A percentile compares a stretch with the other conserved stretches of the same genome.
These are phyloP conservation scores for Hebeloma cylindrosporum DNA, from an alignment of 768 basidiomycete species.

Conservation along the genomic window DNA sequence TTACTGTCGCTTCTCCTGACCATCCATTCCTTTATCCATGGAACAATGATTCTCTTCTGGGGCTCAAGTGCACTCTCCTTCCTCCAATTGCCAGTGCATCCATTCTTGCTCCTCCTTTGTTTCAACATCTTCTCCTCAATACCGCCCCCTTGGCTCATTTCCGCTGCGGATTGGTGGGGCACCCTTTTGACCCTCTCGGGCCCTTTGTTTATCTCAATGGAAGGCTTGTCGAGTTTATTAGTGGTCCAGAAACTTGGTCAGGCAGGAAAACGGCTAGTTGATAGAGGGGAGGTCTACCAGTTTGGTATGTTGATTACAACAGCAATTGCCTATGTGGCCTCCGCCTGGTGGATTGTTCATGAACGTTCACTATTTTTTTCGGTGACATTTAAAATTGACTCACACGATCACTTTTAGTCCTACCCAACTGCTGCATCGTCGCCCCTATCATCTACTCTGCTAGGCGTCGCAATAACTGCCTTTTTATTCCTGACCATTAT, in stretches of 20 bases:
- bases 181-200: slow-evolving; percentile 66
- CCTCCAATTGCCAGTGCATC: slow-evolving; percentile 83
- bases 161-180: slow-evolving; percentile 71
- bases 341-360: slow-evolving; percentile 84
- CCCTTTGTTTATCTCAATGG: slow-evolving; percentile 78
- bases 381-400: slow-evolving; percentile 2
- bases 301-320: slow-evolving; percentile 74
- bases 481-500: slow-evolving; percentile 91
- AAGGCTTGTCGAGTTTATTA: slow-evolving; percentile 80
- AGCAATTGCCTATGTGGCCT: slow-evolving; percentile 76
- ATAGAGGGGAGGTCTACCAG: slow-evolving; percentile 71
- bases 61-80: slow-evolving; percentile 71
- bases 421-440: slow-evolving; percentile 83
- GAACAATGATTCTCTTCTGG: slow-evolving; percentile 72
- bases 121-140: slow-evolving; percentile 81
- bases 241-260: slow-evolving; percentile 82
- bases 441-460: slow-evolving; percentile 83
- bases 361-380: slow-evolving; percentile 43
- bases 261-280: slow-evolving; percentile 68
- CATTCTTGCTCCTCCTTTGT: slow-evolving; percentile 81
- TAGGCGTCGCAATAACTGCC: slow-evolving; percentile 85
- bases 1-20: slow-evolving; percentile 78
- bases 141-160: slow-evolving; percentile 55
- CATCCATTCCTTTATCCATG: slow-evolving; percentile 77
- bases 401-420: slow-evolving; percentile 43